Evolutionary conservation across 192 early-diverging fungal genomes (phyloP).

Genomic region (Rhizophagus clarus): DNA sequence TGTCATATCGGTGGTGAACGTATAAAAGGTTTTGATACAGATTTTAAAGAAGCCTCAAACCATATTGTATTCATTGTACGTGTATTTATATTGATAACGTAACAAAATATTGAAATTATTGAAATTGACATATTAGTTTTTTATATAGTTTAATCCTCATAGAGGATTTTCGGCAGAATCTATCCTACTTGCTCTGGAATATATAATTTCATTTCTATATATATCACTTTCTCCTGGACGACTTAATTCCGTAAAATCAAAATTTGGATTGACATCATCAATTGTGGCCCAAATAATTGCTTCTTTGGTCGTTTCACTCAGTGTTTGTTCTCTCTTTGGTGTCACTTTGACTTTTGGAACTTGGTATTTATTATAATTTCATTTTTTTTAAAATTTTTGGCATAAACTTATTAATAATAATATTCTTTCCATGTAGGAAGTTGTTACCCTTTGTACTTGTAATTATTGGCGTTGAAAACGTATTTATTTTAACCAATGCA

Average conservation of each 20-base stretch:
- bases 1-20: neutral
- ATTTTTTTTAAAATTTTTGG: neutral
- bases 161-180: slow-evolving; percentile 32
- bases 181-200: slow-evolving; percentile 55
- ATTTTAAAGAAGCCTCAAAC: slow-evolving; percentile 37
- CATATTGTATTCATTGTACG: slow-evolving; percentile 47
- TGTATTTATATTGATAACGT: slow-evolving; percentile 12
- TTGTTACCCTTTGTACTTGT: slow-evolving; percentile 64
- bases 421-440: neutral
- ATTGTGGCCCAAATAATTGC: slow-evolving; percentile 68
- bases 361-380: slow-evolving; percentile 49
- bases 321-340: slow-evolving; percentile 64
- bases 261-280: slow-evolving; percentile 68
- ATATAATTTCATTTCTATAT: slow-evolving; percentile 66
- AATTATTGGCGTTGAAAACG: slow-evolving; percentile 77
- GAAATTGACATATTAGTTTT: slow-evolving; percentile 20
- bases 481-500: slow-evolving; percentile 71
- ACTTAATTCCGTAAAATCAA: slow-evolving; percentile 77
- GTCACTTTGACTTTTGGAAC: slow-evolving; percentile 60
- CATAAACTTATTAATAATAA: neutral
- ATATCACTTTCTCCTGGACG: slow-evolving; percentile 67
- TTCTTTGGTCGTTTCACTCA: slow-evolving; percentile 64
- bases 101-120: slow-evolving; percentile 21
- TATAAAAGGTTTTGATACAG: slow-evolving; percentile 15
- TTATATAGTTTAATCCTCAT: neutral